Evolutionary conservation across 306 rosid genomes (phyloP).

Genomic region (Boehmeria nivea): DNA sequence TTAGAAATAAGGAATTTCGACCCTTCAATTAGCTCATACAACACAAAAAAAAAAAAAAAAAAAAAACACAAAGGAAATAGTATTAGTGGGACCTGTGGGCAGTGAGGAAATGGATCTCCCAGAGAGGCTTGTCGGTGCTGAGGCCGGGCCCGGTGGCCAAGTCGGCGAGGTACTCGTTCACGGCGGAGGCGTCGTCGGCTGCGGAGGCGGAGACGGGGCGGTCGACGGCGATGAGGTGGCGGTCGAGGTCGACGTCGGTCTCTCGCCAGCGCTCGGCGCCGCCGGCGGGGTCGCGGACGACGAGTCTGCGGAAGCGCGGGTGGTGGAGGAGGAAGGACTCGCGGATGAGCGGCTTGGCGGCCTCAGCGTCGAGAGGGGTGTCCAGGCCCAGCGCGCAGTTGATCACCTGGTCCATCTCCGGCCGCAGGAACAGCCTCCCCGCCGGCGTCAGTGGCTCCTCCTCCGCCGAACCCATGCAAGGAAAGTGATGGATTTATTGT

Average conservation of each 20-base stretch:
- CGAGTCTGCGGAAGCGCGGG: conserved; percentile 67
- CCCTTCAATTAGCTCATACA: no score
- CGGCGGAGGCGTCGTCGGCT: conserved; percentile 23
- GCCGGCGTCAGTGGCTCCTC: conserved; percentile 72
- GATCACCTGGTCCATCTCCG: conserved; percentile 51
- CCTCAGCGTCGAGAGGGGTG: conserved; percentile 37
- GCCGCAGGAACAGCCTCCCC: conserved; percentile 67
- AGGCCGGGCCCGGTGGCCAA: conserved; percentile 30
- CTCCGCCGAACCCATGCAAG: not conserved
- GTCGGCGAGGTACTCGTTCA: conserved; percentile 52
- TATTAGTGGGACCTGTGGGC: no score
- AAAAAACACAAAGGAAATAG: not conserved
- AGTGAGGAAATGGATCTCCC: conserved; percentile 69
- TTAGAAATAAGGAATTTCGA: no score
- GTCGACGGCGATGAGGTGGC: conserved; percentile 37
- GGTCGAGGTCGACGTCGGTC: conserved; percentile 41
- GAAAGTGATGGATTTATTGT: not conserved
- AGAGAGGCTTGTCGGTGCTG: conserved; percentile 58
- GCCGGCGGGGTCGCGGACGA: conserved; percentile 42
- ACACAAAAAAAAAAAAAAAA: not conserved
- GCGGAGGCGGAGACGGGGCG: conserved; percentile 10
- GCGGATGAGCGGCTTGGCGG: conserved; percentile 27
- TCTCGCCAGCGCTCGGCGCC: conserved; percentile 76
- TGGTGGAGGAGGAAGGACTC: conserved; percentile 42
- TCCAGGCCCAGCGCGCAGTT: conserved; percentile 57